Evolutionary conservation across 2,329 filamentous ascomycete species (phyloP).

Genomic region (Zasmidium cellare): DNA sequence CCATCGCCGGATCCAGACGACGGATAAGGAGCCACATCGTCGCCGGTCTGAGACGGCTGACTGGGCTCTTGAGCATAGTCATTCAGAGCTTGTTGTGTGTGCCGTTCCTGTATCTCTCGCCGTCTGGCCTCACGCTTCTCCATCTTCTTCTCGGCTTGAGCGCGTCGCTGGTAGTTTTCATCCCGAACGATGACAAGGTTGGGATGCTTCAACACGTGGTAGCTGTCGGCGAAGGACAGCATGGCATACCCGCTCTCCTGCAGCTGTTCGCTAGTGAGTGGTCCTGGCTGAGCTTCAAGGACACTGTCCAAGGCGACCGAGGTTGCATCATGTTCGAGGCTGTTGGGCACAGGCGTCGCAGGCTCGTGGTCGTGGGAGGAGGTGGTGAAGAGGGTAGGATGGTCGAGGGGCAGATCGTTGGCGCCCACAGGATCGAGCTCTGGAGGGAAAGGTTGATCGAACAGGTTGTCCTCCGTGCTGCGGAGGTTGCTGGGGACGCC

Average conservation of each 20-base stretch:
- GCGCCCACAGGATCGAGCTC: neutral
- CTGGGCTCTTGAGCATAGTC: slow-evolving; percentile 31
- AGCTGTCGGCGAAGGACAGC: slow-evolving; percentile 72
- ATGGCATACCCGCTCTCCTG: slow-evolving; percentile 56
- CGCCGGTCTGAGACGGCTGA: slow-evolving; percentile 27
- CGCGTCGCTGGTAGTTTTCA: slow-evolving; percentile 20
- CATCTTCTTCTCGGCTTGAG: slow-evolving; percentile 22
- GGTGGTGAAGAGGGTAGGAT: neutral
- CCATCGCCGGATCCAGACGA: slow-evolving; percentile 15
- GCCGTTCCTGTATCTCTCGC: slow-evolving; percentile 7
- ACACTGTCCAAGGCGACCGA: neutral
- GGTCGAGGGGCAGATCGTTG: neutral
- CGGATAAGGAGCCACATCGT: slow-evolving; percentile 17
- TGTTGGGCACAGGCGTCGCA: neutral
- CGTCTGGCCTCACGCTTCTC: neutral
- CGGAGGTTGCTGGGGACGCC: slow-evolving; percentile 22
- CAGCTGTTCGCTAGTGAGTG: slow-evolving; percentile 10
- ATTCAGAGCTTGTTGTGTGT: slow-evolving; percentile 22
- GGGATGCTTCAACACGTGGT: slow-evolving; percentile 77
- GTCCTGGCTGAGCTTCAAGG: neutral
- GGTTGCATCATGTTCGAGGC: neutral
- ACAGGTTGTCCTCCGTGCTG: slow-evolving; percentile 7
- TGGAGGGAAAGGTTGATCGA: slow-evolving; percentile 2
- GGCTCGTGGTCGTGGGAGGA: neutral
- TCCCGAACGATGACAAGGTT: slow-evolving; percentile 73